Base-by-base conservation (phyloP, 1,139 yeast genomes). In the Scheffersomyces titani region DNA sequence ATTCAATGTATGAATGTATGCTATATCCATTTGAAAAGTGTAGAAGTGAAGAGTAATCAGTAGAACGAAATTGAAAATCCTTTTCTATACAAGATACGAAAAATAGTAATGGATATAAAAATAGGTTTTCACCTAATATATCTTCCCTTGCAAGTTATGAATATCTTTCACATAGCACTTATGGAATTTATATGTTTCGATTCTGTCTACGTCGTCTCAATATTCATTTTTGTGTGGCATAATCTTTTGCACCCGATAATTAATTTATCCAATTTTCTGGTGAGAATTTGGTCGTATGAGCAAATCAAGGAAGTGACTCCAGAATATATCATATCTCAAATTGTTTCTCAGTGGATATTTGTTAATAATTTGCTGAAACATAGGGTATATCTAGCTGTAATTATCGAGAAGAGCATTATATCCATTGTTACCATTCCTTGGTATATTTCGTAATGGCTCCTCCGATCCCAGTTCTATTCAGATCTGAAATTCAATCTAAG, bases 401-500 rank as follows among this genome's bases (percentile, higher is more conserved):
- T n/a, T n/a, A n/a, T n/a, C n/a, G n/a, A n/a, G n/a, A n/a, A n/a
- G n/a, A n/a, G n/a, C n/a, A n/a, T n/a, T n/a, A n/a, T n/a, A 4
- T 46, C 6, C 13, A 7, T 48, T 16, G 44, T 22, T 16, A 16
- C 6, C 11, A n/a, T 19, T 11, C 44, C 5, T 24, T 3, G 4
- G 30, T 40, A 5, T 5, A 6, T 20, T 46, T 19, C 13, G 20
- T 19, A 19, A 80, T 80, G 84, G 81, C 84, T 3, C 84, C 84
- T 20, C 83, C 83, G 6, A 77, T 81, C 6, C 82, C 82, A 2
- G 83, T 80, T 4, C 73, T 71, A 57, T 68, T 64, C 50, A 62
- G 70, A 21, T 57, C 61, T 9, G 81, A 79, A 47, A 67, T 77
- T 36, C 70, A 64, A 49, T 53, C 59, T 22, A 69, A 62, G 55